Conservation (phyloP, 345 rosid genomes). For the Lumnitzera littorea region DNA sequence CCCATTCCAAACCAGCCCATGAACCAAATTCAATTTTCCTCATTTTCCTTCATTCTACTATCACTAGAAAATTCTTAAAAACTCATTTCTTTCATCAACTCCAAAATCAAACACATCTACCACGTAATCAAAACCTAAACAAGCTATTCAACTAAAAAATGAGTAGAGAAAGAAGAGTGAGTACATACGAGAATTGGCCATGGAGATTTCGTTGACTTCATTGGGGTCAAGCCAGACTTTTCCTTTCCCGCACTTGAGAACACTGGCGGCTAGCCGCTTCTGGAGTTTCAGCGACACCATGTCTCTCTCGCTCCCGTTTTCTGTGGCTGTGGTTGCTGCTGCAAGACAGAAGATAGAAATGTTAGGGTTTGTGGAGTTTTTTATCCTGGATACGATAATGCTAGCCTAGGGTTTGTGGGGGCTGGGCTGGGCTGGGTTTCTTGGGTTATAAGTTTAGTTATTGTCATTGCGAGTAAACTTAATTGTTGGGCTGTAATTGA, state of each 20-base stretch:
- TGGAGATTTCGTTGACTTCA: slow-evolving; percentile 73
- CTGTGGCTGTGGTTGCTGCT: neutral
- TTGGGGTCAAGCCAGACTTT: slow-evolving; percentile 93
- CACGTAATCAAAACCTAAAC: neutral
- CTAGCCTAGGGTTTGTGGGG: too few relatives aligned
- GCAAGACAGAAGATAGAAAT: neutral
- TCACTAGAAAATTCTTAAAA: too few relatives aligned
- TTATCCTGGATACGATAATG: neutral
- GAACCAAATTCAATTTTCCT: too few relatives aligned
- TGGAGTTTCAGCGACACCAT: slow-evolving; percentile 89
- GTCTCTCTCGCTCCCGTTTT: slow-evolving; percentile 8
- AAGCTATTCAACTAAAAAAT: neutral
- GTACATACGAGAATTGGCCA: slow-evolving; percentile 80
- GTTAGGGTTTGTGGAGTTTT: neutral
- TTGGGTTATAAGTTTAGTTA: too few relatives aligned
- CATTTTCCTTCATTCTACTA: too few relatives aligned
- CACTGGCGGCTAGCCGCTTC: slow-evolving; percentile 73
- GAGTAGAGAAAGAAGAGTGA: neutral
- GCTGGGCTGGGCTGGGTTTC: too few relatives aligned
- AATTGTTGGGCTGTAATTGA: too few relatives aligned
- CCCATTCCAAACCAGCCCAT: too few relatives aligned
- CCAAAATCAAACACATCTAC: neutral
- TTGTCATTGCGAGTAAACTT: too few relatives aligned
- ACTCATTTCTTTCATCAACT: too few relatives aligned
- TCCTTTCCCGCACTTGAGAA: slow-evolving; percentile 65